phyloP scores from a whole-genome alignment of 257 asterid genomes.

The Gentiana macrophylla region DNA sequence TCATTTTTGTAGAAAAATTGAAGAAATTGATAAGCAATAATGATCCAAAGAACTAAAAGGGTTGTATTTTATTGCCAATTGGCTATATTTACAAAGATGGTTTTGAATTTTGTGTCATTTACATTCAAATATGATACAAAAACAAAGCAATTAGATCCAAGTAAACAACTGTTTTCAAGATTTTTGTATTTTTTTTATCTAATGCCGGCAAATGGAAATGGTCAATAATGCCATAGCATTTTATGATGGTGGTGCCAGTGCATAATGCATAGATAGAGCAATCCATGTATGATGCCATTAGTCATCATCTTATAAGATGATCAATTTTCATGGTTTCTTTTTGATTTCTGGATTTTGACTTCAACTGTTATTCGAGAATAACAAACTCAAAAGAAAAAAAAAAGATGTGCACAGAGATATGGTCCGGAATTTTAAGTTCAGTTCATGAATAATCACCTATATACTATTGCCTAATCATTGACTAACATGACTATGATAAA shows the following conservation, averaged over 20 bases:
- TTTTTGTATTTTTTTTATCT: neutral
- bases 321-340: too few species aligned
- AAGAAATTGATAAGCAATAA: neutral
- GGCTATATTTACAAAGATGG: slow-evolving; percentile 8
- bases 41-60: too few species aligned
- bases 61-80: slow-evolving; percentile 8
- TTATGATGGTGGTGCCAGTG: slow-evolving; percentile 1
- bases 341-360: too few species aligned
- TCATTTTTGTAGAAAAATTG: neutral
- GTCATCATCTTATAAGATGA: neutral
- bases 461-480: too few species aligned
- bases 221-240: slow-evolving; percentile 1
- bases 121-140: neutral
- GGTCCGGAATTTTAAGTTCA: too few species aligned
- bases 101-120: neutral
- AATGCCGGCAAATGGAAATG: slow-evolving; percentile 13
- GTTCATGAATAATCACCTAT: too few species aligned
- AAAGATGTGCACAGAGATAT: too few species aligned
- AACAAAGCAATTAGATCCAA: slow-evolving; percentile 1
- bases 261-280: neutral
- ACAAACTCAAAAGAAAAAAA: too few species aligned
- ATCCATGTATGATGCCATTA: neutral
- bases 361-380: too few species aligned
- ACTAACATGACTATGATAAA: too few species aligned
- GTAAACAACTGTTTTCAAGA: neutral